A percentile compares a stretch with the other conserved stretches of the same genome.
phyloP scores from a whole-genome alignment of 176 grass and related monocot genomes.

The Hordeum vulgare region DNA sequence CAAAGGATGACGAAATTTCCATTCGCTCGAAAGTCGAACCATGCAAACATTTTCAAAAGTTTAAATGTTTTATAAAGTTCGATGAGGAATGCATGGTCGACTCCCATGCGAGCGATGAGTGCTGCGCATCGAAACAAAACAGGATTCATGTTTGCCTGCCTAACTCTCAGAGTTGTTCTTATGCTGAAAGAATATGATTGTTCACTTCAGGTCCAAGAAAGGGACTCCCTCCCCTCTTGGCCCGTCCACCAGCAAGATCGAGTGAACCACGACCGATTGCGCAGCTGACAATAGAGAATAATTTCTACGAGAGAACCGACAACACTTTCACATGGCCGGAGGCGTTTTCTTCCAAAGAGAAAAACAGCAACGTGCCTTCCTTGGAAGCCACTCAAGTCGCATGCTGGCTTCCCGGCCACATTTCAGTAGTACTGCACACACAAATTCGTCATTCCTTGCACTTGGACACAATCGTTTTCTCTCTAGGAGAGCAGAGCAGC shows the following conservation, averaged over 20 bases:
- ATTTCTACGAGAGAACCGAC: constrained; percentile 16
- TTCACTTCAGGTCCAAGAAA: constrained; percentile 28
- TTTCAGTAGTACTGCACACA: not conserved
- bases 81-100: not conserved
- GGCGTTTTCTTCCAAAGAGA: not conserved
- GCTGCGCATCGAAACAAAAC: not conserved
- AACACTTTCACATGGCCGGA: constrained; percentile 3
- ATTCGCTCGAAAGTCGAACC: not conserved
- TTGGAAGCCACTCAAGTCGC: constrained; percentile 35
- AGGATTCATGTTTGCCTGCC: not conserved
- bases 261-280: not conserved
- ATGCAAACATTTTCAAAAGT: not conserved
- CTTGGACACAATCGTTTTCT: constrained; percentile 43
- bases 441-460: constrained; percentile 35
- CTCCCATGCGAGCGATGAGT: not conserved
- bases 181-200: not conserved
- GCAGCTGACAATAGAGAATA: constrained; percentile 2
- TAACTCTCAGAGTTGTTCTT: not conserved
- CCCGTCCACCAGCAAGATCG: not conserved
- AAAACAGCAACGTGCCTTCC: constrained; percentile 23
- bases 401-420: constrained; percentile 33
- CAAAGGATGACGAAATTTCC: not conserved
- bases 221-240: not conserved
- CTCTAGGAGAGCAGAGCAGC: not conserved
- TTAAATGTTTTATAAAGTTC: no score